Conservation (phyloP, 441 rosid genomes). For the Pelargonium australe region DNA sequence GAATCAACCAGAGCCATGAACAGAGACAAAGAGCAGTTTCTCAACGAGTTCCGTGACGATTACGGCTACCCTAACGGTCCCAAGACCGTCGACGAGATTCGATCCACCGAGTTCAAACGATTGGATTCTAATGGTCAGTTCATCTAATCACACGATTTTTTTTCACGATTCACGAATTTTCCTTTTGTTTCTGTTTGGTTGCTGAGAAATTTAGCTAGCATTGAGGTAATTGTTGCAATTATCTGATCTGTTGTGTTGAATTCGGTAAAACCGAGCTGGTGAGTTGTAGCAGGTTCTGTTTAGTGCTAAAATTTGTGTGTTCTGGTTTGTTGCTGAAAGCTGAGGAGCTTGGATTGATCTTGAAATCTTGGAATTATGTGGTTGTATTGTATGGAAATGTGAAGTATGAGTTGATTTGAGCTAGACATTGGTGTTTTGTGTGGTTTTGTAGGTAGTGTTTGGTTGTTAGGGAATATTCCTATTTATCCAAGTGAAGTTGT, state of each 20-base stretch:
- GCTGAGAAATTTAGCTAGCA: background rate
- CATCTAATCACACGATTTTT: background rate
- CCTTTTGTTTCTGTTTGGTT: slow-evolving; percentile 6
- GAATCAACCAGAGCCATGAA: slow-evolving; percentile 11
- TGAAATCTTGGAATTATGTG: background rate
- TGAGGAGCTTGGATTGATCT: background rate
- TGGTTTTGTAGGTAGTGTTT: background rate
- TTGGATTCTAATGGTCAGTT: slow-evolving; percentile 44
- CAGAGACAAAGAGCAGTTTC: slow-evolving; percentile 50
- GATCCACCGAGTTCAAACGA: slow-evolving; percentile 79
- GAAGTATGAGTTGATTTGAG: background rate
- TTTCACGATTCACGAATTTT: background rate
- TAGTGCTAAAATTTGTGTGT: background rate
- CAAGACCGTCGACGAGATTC: slow-evolving; percentile 58
- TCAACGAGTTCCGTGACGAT: slow-evolving; percentile 54
- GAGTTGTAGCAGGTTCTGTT: background rate
- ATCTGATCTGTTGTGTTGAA: background rate
- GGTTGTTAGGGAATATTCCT: too few species aligned
- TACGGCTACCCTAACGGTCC: slow-evolving; percentile 81
- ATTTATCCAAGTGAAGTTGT: too few species aligned
- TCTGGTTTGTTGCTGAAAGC: background rate
- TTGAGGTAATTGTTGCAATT: background rate
- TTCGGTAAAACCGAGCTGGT: background rate
- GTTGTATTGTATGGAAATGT: background rate
- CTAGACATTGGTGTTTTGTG: background rate